Conservation (phyloP, 2,329 filamentous ascomycete species). For the Talaromyces rugulosus region DNA sequence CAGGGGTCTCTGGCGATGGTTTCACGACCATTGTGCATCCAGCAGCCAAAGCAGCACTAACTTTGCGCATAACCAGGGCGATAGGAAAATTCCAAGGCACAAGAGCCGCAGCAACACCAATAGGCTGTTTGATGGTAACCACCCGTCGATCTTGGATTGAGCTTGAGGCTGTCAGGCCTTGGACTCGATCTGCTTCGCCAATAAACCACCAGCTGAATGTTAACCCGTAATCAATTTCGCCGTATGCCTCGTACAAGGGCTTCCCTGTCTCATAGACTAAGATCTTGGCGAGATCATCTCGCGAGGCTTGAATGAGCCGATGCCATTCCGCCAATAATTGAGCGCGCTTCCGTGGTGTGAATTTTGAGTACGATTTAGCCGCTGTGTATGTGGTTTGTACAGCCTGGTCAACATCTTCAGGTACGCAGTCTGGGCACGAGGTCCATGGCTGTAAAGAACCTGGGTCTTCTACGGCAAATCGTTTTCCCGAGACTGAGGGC, state of each 20-base stretch:
- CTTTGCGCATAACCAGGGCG: constrained; percentile 65
- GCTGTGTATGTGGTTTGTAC: constrained; percentile 58
- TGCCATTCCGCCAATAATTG: constrained; percentile 64
- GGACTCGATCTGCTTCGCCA: constrained; percentile 59
- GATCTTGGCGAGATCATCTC: constrained; percentile 59
- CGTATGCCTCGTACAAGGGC: constrained; percentile 50
- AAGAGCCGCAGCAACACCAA: constrained; percentile 64
- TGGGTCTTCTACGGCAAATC: constrained; percentile 52
- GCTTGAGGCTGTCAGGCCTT: constrained; percentile 52
- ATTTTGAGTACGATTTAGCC: constrained; percentile 57
- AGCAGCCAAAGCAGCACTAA: constrained; percentile 63
- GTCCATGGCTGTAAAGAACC: constrained; percentile 50
- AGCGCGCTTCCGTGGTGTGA: constrained; percentile 58
- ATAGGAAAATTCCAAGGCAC: constrained; percentile 72
- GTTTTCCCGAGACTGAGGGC: constrained; percentile 41
- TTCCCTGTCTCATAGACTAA: constrained; percentile 61
- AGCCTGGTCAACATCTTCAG: constrained; percentile 59
- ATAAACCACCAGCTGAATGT: constrained; percentile 57
- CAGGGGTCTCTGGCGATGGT: constrained; percentile 64
- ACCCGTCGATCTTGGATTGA: constrained; percentile 59
- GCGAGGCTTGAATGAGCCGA: constrained; percentile 57
- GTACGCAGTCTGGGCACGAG: constrained; percentile 46
- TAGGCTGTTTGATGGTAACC: constrained; percentile 70
- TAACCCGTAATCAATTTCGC: constrained; percentile 54
- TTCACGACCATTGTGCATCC: constrained; percentile 73